Base-by-base conservation (phyloP, 805 yeast species). In the Blastobotrys americana region DNA sequence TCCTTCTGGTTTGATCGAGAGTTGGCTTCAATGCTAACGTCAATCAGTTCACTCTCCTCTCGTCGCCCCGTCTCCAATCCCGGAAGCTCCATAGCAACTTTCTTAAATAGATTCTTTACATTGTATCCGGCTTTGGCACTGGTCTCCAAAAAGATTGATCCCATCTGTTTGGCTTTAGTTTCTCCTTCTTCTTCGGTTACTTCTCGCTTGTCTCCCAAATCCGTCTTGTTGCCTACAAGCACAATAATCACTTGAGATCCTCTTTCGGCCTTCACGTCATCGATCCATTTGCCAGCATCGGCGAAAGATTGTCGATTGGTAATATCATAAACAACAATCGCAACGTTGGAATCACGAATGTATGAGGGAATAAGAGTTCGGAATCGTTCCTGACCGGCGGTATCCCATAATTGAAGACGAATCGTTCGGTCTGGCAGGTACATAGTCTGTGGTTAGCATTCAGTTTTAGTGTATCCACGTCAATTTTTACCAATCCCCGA, bases 351-450 rank as follows among this genome's bases (percentile, higher is more conserved):
- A 64, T 93, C 98, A 55, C 98, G 74, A 48, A 93, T 93, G 60
- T 93, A 93, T 8, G 95, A 83, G 2, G 98, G 98, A 46, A 93
- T 90, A 61, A 93, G 74, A 15, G 95, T 84, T 59, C 97, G 73
- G 70, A 93, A 93, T 55, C 98, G 70, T 64, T 93, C 98, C 66
- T 89, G 97, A 13, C 97, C 96, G 1, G 96, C 96, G 3, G 97
- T 89, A 63, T 89, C 97, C 97, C 98, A 93, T 47, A 93, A 69
- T 67, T 93, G 98, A 51, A 93, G 73, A 57, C 98, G 75, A 34
- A 93, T 85, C 2, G 98, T 93, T 54, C 90, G 88, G 64, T 93
- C 97, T 54, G 94, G 96, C 41, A 93, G 70, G 63, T 93, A 93
- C 94, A 87, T 86, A 3, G 96, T 88, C 61, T 48, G 35, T 44